These are phyloP conservation scores for Sporormia fimetaria DNA, from an alignment of 495 filamentous ascomycete species.

Conservation along the genomic window DNA sequence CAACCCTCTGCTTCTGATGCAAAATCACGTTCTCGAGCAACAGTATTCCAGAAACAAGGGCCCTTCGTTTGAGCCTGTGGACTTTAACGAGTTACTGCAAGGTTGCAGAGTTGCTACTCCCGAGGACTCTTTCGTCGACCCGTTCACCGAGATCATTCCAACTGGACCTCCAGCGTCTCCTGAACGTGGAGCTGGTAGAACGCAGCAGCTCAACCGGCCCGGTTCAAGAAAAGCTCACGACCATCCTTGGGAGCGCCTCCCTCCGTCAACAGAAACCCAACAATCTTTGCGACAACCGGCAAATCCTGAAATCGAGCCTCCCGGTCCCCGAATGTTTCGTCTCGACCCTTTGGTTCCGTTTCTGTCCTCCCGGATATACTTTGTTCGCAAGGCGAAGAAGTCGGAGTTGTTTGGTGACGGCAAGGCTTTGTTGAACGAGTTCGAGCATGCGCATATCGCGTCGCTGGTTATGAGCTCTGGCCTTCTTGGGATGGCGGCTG, in stretches of 20 bases:
- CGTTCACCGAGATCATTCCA: not conserved
- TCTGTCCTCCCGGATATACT: conserved; percentile 12
- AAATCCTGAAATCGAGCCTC: not conserved
- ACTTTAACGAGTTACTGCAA: conserved; percentile 9
- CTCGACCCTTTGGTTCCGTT: conserved; percentile 13
- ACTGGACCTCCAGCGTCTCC: not conserved
- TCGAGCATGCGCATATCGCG: conserved; percentile 10
- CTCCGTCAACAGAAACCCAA: conserved; percentile 1
- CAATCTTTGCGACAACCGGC: too few relatives aligned
- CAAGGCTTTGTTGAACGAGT: conserved; percentile 8
- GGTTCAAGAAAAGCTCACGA: not conserved
- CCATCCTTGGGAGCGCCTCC: conserved; percentile 1
- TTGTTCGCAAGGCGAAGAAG: conserved; percentile 4
- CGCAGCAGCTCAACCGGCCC: not conserved
- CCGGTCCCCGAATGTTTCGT: conserved; percentile 16
- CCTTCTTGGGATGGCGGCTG: conserved; percentile 12
- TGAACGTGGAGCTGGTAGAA: not conserved
- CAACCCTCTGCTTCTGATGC: conserved; percentile 2
- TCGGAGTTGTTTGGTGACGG: conserved; percentile 4
- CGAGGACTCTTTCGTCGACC: conserved; percentile 4
- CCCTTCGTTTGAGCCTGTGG: conserved; percentile 10
- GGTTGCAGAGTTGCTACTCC: not conserved
- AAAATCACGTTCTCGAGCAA: conserved; percentile 4
- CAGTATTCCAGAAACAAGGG: conserved; percentile 11
- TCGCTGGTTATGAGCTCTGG: conserved; percentile 16